Evolutionary conservation across 2,329 filamentous ascomycete genomes (phyloP), one percentile per base, ranked within the genome.

Genomic region (Botrytis paeoniae): DNA sequence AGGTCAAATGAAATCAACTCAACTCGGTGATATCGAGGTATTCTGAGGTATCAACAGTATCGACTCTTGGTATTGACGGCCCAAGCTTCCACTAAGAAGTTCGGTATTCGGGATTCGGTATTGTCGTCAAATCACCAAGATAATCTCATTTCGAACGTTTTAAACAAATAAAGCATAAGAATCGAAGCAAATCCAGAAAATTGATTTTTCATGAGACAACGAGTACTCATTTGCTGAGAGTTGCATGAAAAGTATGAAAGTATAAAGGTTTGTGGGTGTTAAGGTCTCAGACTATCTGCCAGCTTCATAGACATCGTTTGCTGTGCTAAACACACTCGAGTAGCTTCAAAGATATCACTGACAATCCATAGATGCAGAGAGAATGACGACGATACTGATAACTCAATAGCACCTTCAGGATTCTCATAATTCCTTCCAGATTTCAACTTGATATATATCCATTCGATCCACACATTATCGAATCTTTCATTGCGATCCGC

Each of bases 61-160:
- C 48, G 14, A 54, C 48, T 25, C 22, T n/a, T 54, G 25, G 51
- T 22, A 22, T 68, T 20, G 48, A 35, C 64, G 65, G 65, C 65
- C 65, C 48, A 68, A 68, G 65, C 45, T 39, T 48, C 29, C 32
- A n/a, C 22, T 22, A 2, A 32, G 37, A 39, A 57, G 51, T 22
- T 68, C 45, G 64, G 64, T 5, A 68, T 54, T 68, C 64, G 64
- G 64, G 0, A 54, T 54, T 68, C 64, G 64, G 64, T 39, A 68
- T 68, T n/a, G n/a, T 29, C 32, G n/a, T n/a, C 64, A 66, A 7
- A 57, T 39, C 32, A 54, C 16, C 32, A 39, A 29, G n/a, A 32
- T 64, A 43, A 43, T 43, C 41, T 64, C 39, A 43, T 43, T 43
- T 43, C 39, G 29, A 63, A 20, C 25, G 29, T 43, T 32, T 63